Base-by-base conservation (phyloP, 495 filamentous ascomycete species). In the Pseudevernia furfuracea region DNA sequence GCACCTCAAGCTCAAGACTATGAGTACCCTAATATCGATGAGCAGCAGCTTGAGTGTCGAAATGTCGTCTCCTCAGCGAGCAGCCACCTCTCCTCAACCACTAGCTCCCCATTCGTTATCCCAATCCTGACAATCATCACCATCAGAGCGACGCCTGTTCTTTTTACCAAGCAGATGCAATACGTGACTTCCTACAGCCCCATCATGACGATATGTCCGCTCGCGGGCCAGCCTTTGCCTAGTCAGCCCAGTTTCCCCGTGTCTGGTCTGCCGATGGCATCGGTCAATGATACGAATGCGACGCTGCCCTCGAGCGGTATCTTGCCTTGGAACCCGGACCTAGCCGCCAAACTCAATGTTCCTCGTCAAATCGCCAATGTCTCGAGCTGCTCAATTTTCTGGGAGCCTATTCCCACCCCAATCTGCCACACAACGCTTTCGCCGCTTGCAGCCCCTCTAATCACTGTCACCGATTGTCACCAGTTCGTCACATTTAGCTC, bases 401-500 rank as follows among this genome's bases (percentile, higher is more conserved):
- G 28, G 36, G 8, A 34, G 25, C n/a, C 37, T 21, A 32, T 57
- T 12, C 17, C 58, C 46, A 30, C 38, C 9, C 55, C 57, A 43
- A 37, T 44, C 41, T 69, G 67, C 63, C 46, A 57, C 39, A 69
- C 57, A 0, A 59, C 28, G 14, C 52, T 71, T 32, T 52, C 63
- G 23, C 59, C 58, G 2, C 32, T 68, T n/a, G 67, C 44, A 15
- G 60, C 37, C 7, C 17, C 59, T 25, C 21, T 23, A 1, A 55
- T 65, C 30, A 21, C 46, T 9, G 41, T 70, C 5, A 66, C 67
- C 15, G 60, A 39, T 14, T 69, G 63, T 48, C 37, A 66, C 52
- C 66, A 63, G 43, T 58, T 52, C 30, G 38, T 67, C 7, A 64
- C 63, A 0, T 70, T 62, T 46, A 60, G 44, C 55, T 56, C 66